These are phyloP conservation scores for Rhodotorula babjevae DNA, from an alignment of 768 basidiomycete genomes.

Conservation along the genomic window DNA sequence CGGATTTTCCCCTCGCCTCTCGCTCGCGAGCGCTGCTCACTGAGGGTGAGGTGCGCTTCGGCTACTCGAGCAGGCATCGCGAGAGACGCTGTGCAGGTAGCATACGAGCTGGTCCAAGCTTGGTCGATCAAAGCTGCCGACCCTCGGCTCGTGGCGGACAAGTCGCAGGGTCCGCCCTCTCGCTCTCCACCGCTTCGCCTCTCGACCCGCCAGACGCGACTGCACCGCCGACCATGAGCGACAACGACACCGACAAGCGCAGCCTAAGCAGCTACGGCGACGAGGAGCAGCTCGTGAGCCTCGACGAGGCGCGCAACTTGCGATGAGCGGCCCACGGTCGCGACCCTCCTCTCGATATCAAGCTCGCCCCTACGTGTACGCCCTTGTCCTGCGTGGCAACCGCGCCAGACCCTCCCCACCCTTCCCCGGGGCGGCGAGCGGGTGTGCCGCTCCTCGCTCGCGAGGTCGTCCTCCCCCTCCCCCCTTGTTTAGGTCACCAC, in stretches of 20 bases:
- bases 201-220: background rate
- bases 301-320: background rate
- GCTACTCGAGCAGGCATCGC: too few relatives aligned
- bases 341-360: background rate
- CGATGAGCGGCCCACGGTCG: background rate
- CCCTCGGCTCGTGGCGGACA: too few relatives aligned
- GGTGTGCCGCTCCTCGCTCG: background rate
- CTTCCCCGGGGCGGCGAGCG: background rate
- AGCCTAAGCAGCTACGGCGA: slow-evolving; percentile 33
- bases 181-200: too few relatives aligned
- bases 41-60: background rate
- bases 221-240: background rate
- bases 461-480: background rate
- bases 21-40: too few relatives aligned
- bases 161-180: too few relatives aligned
- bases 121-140: too few relatives aligned
- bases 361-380: background rate
- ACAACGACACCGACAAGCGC: slow-evolving; percentile 11
- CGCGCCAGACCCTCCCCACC: background rate
- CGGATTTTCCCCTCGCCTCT: too few relatives aligned
- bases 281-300: slow-evolving; percentile 35
- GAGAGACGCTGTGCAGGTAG: too few relatives aligned
- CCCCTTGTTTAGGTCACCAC: background rate
- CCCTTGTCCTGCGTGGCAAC: background rate
- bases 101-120: too few relatives aligned